Evolutionary conservation across 108 stramenopile species (phyloP).

Genomic region (Nannochloropsis salina): DNA sequence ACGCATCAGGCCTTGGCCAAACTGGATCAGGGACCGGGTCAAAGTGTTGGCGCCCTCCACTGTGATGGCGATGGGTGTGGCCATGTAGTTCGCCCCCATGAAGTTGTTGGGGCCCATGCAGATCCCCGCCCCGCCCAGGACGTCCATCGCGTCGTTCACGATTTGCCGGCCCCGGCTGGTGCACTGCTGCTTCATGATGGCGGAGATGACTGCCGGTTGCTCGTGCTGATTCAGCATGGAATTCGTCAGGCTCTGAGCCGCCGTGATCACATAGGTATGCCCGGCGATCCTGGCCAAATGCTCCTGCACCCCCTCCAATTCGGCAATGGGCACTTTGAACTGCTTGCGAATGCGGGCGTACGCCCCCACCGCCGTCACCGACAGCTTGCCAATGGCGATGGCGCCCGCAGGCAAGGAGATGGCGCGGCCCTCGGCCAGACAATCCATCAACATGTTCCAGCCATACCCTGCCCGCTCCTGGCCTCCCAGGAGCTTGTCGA

Average conservation of each 20-base stretch:
- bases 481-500: slow-evolving; percentile 87
- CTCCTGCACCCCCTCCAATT: slow-evolving; percentile 98
- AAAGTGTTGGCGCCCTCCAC: slow-evolving; percentile 97
- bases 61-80: slow-evolving; percentile 91
- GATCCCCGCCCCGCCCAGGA: slow-evolving; percentile 90
- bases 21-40: slow-evolving; percentile 93
- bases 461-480: slow-evolving; percentile 91
- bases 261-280: slow-evolving; percentile 80
- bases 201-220: slow-evolving; percentile 93
- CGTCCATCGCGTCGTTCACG: slow-evolving; percentile 92
- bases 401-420: slow-evolving; percentile 89
- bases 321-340: slow-evolving; percentile 95
- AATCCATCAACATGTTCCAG: slow-evolving; percentile 99
- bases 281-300: slow-evolving; percentile 79
- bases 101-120: slow-evolving; percentile 90
- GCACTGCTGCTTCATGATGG: slow-evolving; percentile 97
- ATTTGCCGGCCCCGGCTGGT: slow-evolving; percentile 86
- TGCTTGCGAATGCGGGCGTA: slow-evolving; percentile 92
- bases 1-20: slow-evolving; percentile 93
- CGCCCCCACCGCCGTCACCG: slow-evolving; percentile 80
- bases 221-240: slow-evolving; percentile 97
- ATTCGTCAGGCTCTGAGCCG: slow-evolving; percentile 90
- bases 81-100: slow-evolving; percentile 89
- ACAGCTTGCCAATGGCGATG: slow-evolving; percentile 74
- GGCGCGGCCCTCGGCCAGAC: slow-evolving; percentile 93